Evolutionary conservation across 129 eudicot species (phyloP), one percentile per base, ranked within the genome.

Genomic region (Escallonia herrerae): DNA sequence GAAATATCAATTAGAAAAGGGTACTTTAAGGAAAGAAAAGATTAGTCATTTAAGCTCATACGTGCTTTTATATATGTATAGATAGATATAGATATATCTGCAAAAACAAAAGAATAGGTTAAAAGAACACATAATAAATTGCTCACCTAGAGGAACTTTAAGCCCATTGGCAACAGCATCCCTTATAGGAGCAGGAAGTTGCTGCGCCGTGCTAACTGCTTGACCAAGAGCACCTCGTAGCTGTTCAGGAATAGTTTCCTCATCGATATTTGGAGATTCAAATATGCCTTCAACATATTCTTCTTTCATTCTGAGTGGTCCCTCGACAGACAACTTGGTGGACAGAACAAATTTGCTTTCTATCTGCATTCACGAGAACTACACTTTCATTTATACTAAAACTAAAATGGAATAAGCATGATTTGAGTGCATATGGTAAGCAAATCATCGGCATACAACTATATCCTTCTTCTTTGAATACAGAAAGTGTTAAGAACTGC

Each of bases 281-380:
- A 93, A 59, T 68, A 78, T 67, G 45, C 85, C 95, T 75, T 91
- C 96, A 15, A 74, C 68, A 39, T 85, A 93, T 77, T 88, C 98
- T 77, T 93, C 98, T 85, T 81, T 93, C 85, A 93, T 79, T 61
- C 98, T 67, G 55, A 88, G 95, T 47, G 98, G 98, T 44, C 96
- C 98, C 70, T 93, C 96, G 57, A 88, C 87, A 14, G 89, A 63
- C 76, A 93, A 74, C 81, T 82, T 83, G 72, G 91, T 80, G 59
- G 76, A 79, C 61, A 93, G 42, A 15, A 75, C 72, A 57, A 93
- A 67, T 49, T 76, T 88, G 83, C 76, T 83, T 75, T 88, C 91
- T 60, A 93, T 81, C 98, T 93, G 95, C 85, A 81, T 57, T 69
- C 63, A 77, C 76, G 68, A 75, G 43, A 60, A 58, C 33, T 52